Percentiles rank a stretch among this genome's conserved stretches.
These are phyloP conservation scores for Kalaharituber pfeilii DNA, from an alignment of 2,329 filamentous ascomycete genomes.

Conservation along the genomic window DNA sequence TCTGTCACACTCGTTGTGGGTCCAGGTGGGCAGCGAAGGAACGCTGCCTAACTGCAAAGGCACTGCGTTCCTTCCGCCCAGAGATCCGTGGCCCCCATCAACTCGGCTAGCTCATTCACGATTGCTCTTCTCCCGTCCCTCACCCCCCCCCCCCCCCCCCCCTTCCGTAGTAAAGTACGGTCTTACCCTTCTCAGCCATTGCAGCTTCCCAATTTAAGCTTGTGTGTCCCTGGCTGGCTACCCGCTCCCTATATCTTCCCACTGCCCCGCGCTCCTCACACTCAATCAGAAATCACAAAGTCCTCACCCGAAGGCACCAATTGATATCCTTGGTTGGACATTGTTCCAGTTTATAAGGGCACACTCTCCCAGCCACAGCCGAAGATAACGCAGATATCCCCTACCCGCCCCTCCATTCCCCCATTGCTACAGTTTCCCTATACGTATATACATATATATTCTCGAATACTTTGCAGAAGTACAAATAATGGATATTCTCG, in stretches of 20 bases:
- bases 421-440: too few species aligned
- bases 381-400: too few species aligned
- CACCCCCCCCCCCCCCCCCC: background rate
- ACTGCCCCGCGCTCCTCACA: background rate
- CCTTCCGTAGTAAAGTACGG: background rate
- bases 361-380: too few species aligned
- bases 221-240: background rate
- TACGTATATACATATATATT: too few species aligned
- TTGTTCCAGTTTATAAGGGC: background rate
- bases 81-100: background rate
- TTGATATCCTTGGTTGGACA: background rate
- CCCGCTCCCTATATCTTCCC: background rate
- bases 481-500: constrained; percentile 22
- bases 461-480: too few species aligned
- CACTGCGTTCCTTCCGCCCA: background rate
- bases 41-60: background rate
- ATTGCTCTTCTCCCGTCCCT: too few species aligned
- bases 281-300: background rate
- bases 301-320: background rate
- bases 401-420: too few species aligned
- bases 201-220: background rate
- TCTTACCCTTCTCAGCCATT: background rate
- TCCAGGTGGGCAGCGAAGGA: background rate
- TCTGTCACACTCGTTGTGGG: background rate
- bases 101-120: too few species aligned